These are phyloP conservation scores for Phytopythium helicoides DNA, from an alignment of 352 stramenopile genomes.

Conservation along the genomic window DNA sequence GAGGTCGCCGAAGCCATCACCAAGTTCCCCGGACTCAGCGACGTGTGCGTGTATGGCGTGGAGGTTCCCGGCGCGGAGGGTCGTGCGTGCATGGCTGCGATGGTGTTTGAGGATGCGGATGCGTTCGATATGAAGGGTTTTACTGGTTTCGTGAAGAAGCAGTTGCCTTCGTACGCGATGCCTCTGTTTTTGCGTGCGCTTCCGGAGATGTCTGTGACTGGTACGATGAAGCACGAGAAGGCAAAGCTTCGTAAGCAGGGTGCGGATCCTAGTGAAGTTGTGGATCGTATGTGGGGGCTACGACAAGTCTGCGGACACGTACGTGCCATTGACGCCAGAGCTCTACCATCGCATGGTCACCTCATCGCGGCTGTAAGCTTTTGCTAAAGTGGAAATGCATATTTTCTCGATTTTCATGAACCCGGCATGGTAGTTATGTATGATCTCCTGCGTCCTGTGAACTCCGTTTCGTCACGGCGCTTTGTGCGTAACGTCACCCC, in stretches of 20 bases:
- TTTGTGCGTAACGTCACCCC: slow-evolving; percentile 79
- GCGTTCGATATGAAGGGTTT: slow-evolving; percentile 59
- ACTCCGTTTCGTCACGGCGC: no score
- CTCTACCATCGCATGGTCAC: slow-evolving; percentile 57
- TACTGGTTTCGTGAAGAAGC: slow-evolving; percentile 41
- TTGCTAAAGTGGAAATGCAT: no score
- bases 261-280: slow-evolving; percentile 60
- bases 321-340: slow-evolving; percentile 51
- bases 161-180: slow-evolving; percentile 66
- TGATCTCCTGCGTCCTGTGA: no score
- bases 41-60: slow-evolving; percentile 79
- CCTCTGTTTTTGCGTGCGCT: slow-evolving; percentile 86
- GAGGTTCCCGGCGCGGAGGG: slow-evolving; percentile 75
- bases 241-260: slow-evolving; percentile 82
- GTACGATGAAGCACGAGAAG: slow-evolving; percentile 93
- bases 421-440: no score
- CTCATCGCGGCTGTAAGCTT: slow-evolving; percentile 54
- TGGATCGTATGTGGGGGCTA: slow-evolving; percentile 62
- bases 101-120: slow-evolving; percentile 74
- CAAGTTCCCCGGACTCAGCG: slow-evolving; percentile 69
- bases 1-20: slow-evolving; percentile 84
- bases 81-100: slow-evolving; percentile 77
- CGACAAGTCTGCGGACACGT: slow-evolving; percentile 42
- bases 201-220: slow-evolving; percentile 72
- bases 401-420: no score